These are phyloP conservation scores for Rhodotorula kratochvilovae DNA, from an alignment of 768 basidiomycete genomes.

Conservation along the genomic window DNA sequence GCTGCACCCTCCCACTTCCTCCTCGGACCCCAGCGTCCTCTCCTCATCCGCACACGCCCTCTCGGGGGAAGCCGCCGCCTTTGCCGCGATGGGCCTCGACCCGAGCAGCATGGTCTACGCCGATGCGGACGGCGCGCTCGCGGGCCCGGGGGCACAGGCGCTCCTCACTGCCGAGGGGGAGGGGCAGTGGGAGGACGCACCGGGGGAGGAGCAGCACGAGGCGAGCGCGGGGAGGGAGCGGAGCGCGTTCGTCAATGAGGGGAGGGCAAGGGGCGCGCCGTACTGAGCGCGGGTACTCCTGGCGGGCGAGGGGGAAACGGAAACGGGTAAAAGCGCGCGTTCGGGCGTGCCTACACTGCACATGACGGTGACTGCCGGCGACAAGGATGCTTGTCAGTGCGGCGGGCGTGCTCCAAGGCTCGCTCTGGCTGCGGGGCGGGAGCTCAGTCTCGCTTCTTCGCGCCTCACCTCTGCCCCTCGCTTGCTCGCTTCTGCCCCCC, in stretches of 20 bases:
- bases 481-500: too few species aligned
- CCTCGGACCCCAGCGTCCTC: slow-evolving; percentile 8
- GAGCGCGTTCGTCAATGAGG: slow-evolving; percentile 69
- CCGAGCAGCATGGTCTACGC: slow-evolving; percentile 35
- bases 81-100: slow-evolving; percentile 39
- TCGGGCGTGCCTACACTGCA: too few species aligned
- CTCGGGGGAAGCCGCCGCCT: slow-evolving; percentile 14
- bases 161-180: slow-evolving; percentile 53
- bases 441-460: too few species aligned
- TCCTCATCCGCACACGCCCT: neutral
- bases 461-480: too few species aligned
- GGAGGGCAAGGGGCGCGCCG: slow-evolving; percentile 67
- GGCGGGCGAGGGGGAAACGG: neutral
- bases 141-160: slow-evolving; percentile 13
- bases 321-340: neutral
- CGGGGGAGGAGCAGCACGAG: slow-evolving; percentile 65
- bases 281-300: slow-evolving; percentile 67
- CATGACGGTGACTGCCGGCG: too few species aligned
- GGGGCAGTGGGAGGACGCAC: slow-evolving; percentile 49
- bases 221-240: slow-evolving; percentile 77
- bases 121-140: slow-evolving; percentile 30
- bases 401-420: too few species aligned
- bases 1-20: slow-evolving; percentile 59
- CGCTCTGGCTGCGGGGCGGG: too few species aligned
- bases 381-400: too few species aligned